Percentiles rank a stretch among this genome's conserved stretches.
Conservation (phyloP, 169 alveolate genomes). For the Theileria annulata region DNA sequence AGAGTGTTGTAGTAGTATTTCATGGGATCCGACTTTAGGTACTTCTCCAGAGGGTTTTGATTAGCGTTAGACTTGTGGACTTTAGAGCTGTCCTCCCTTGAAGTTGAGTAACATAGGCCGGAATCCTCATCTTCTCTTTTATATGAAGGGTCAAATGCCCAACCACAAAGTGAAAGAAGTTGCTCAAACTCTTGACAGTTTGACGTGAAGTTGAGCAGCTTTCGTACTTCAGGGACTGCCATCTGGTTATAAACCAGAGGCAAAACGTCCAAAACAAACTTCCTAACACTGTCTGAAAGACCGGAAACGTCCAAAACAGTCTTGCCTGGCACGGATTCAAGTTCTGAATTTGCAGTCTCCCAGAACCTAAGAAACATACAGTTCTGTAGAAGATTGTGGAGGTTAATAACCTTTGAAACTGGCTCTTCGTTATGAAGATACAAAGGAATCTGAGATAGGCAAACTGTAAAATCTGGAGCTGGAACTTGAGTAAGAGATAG, state of each 20-base stretch:
- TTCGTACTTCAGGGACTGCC: conserved; percentile 45
- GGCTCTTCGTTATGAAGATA: conserved; percentile 43
- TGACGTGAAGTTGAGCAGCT: conserved; percentile 22
- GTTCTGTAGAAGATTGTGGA: conserved; percentile 56
- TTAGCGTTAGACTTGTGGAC: conserved; percentile 10
- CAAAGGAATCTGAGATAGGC: conserved; percentile 63
- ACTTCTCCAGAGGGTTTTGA: conserved; percentile 35
- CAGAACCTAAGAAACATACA: conserved; percentile 56
- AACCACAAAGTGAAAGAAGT: conserved; percentile 29
- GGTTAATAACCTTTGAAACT: conserved; percentile 29
- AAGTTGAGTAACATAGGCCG: conserved; percentile 30
- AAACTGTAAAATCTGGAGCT: conserved; percentile 56
- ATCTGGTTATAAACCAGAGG: conserved; percentile 60
- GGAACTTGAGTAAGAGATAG: conserved; percentile 56
- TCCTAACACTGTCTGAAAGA: conserved; percentile 32
- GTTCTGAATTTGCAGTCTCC: conserved; percentile 36
- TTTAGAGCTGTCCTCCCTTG: conserved; percentile 41
- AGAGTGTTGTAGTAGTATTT: conserved; percentile 32
- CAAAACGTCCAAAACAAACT: conserved; percentile 52
- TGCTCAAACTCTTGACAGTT: conserved; percentile 59
- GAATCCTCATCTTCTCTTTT: conserved; percentile 23
- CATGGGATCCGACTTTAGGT: conserved; percentile 47
- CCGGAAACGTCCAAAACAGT: conserved; percentile 59
- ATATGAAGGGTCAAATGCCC: conserved; percentile 47
- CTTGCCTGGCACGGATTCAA: conserved; percentile 1